Evolutionary conservation across 2,329 filamentous ascomycete genomes (phyloP), one percentile per base, ranked within the genome.

Genomic region (Paracamarosporium sp.): DNA sequence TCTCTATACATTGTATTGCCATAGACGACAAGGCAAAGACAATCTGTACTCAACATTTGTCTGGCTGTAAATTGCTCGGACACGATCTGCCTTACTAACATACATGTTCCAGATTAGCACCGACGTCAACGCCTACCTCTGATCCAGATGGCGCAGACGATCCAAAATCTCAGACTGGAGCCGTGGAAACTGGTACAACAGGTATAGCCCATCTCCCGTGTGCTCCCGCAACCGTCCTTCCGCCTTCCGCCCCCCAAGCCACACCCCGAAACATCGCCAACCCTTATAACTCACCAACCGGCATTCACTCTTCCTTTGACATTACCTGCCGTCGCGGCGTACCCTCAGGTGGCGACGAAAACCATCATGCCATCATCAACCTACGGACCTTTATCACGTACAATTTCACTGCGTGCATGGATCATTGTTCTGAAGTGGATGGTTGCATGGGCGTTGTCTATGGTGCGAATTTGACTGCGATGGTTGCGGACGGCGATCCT

Each of bases 291-390:
- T 51, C 48, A 7, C 35, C 48, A 3, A 15, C 27, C 35, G n/a
- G n/a, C 31, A 50, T 20, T 51, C 58, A 15, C 57, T 36, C 40
- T 50, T 53, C 50, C 35, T 61, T 56, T 52, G 53, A 53, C 51
- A 61, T 61, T 30, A 61, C 59, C 28, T 61, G 59, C 46, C 55
- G 52, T 1, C 59, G 59, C 28, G 55, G 55, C 27, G 43, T 59
- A 0, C 59, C 45, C 7, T 27, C 5, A n/a, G 31, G 28, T 5
- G 47, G 40, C 8, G 43, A 41, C 30, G 31, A 22, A 2, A 13
- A 41, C 22, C 45, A 47, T 20, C 4, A 41, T 11, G 27, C 24
- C n/a, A 50, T 60, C n/a, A 31, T 11, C 5, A 40, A 51, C 17
- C 6, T 57, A 8, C 28, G n/a, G 5, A 52, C 41, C 22, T 58